Conservation (phyloP, 2,329 filamentous ascomycete genomes). For the Zymoseptoria brevis region DNA sequence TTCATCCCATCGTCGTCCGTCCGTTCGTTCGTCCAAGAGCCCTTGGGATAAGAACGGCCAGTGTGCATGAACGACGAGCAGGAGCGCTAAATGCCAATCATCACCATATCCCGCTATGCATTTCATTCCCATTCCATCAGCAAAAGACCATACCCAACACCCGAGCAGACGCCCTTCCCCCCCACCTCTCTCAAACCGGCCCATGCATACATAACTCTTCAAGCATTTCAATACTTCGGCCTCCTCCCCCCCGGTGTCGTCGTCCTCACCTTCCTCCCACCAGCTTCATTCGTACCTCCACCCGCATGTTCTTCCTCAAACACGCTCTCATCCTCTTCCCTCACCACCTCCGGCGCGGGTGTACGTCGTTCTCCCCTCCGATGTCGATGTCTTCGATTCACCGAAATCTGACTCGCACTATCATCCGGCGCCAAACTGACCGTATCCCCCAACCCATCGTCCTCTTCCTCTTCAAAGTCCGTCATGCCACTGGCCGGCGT, state of each 20-base stretch:
- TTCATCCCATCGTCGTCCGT: too few species aligned
- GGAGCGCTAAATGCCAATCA: too few species aligned
- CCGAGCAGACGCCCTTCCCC: too few species aligned
- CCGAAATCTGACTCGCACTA: conserved; percentile 71
- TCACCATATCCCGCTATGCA: too few species aligned
- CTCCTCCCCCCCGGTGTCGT: conserved; percentile 5
- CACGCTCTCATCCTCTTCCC: conserved; percentile 54
- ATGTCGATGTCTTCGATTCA: conserved; percentile 57
- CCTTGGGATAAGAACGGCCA: too few species aligned
- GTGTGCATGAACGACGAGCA: too few species aligned
- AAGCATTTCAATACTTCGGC: conserved; percentile 7
- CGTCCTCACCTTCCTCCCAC: background rate
- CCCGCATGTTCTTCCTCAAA: conserved; percentile 21
- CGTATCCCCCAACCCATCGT: conserved; percentile 32
- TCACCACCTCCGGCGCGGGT: conserved; percentile 63
- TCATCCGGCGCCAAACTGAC: conserved; percentile 64
- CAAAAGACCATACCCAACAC: too few species aligned
- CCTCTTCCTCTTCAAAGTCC: conserved; percentile 28
- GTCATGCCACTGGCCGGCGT: conserved; percentile 34
- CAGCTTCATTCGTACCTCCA: background rate
- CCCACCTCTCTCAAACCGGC: too few species aligned
- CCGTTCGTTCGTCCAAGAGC: too few species aligned
- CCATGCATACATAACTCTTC: too few species aligned
- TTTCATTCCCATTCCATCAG: too few species aligned
- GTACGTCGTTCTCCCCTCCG: conserved; percentile 58